Conservation (phyloP, 345 rosid genomes). For the Euclidium syriacum region DNA sequence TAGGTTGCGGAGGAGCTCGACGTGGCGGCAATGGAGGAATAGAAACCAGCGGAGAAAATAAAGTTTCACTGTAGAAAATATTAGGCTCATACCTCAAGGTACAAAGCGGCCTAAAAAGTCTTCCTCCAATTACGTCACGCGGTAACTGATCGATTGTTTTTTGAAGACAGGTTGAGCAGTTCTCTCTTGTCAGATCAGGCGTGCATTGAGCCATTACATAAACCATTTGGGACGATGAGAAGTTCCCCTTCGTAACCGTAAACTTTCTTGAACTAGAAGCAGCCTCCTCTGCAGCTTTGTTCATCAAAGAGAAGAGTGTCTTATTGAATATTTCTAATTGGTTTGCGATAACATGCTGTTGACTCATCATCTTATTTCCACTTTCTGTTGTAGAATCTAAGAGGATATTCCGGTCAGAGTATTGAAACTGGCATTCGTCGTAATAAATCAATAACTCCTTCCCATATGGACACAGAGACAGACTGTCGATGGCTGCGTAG, state of each 20-base stretch:
- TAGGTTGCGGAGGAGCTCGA: background rate
- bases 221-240: background rate
- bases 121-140: constrained; percentile 6
- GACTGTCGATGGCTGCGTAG: background rate
- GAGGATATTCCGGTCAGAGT: background rate
- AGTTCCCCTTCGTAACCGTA: background rate
- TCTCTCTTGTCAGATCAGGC: constrained; percentile 20
- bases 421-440: constrained; percentile 28
- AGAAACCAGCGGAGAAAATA: background rate
- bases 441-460: constrained; percentile 21
- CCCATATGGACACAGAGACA: constrained; percentile 1
- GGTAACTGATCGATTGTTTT: background rate
- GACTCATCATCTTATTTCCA: background rate
- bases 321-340: background rate
- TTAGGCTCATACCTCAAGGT: too few relatives aligned
- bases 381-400: background rate
- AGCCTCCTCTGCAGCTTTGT: background rate
- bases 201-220: too few relatives aligned
- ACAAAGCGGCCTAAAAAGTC: background rate
- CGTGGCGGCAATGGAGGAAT: background rate
- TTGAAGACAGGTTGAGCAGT: constrained; percentile 21
- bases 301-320: background rate
- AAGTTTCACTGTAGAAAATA: too few relatives aligned
- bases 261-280: constrained; percentile 24
- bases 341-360: background rate